These are phyloP conservation scores for Hippophae tibetana DNA, from an alignment of 306 rosid species.

Conservation along the genomic window DNA sequence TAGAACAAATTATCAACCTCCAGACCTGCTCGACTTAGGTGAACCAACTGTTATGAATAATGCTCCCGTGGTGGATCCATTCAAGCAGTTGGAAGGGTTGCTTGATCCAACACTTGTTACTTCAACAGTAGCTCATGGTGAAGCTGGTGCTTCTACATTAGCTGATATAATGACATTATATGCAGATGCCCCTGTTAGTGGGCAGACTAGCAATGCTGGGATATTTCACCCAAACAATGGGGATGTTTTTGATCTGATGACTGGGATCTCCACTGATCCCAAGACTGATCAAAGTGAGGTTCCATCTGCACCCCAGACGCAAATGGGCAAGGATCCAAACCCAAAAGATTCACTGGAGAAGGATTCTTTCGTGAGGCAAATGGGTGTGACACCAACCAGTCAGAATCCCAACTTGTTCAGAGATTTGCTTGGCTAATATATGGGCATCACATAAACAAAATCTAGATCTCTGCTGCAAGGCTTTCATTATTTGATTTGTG, in stretches of 20 bases:
- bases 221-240: constrained; percentile 28
- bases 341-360: constrained; percentile 45
- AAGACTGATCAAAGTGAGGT: constrained; percentile 17
- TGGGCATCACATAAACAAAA: neutral
- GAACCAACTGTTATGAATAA: constrained; percentile 36
- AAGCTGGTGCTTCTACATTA: constrained; percentile 23
- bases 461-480: neutral
- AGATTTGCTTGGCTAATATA: constrained; percentile 58
- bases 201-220: constrained; percentile 27
- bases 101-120: constrained; percentile 34
- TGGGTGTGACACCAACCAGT: constrained; percentile 75
- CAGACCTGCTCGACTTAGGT: constrained; percentile 71
- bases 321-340: constrained; percentile 47
- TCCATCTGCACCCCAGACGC: constrained; percentile 16
- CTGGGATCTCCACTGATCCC: constrained; percentile 30
- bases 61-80: constrained; percentile 53
- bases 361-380: constrained; percentile 78
- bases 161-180: constrained; percentile 47
- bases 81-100: constrained; percentile 70
- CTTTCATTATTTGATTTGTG: constrained; percentile 13
- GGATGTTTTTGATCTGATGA: constrained; percentile 31
- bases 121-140: constrained; percentile 26
- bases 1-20: constrained; percentile 43
- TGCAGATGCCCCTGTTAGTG: constrained; percentile 32
- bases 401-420: constrained; percentile 67